Percentiles rank a stretch among this genome's conserved stretches.
Evolutionary conservation across 2,329 filamentous ascomycete species (phyloP).

Genomic region (Cercospora zeae-maydis): DNA sequence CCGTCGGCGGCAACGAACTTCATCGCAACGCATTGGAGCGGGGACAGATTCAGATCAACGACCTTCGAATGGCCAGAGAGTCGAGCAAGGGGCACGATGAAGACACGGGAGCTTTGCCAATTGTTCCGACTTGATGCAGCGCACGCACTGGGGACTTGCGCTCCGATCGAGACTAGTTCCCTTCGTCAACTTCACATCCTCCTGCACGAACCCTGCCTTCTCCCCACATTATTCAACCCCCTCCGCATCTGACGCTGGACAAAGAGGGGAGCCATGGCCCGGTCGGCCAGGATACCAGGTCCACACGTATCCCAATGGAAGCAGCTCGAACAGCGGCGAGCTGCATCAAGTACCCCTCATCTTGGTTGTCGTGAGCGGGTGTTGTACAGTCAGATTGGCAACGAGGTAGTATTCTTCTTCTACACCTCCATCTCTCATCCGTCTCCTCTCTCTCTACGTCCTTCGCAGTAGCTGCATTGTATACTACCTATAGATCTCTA

Average conservation of each 20-base stretch:
- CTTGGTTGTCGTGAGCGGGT: neutral
- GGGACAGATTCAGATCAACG: neutral
- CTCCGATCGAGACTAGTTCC: neutral
- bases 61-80: neutral
- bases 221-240: slow-evolving; percentile 4
- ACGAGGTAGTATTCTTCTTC: neutral
- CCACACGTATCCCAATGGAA: neutral
- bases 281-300: slow-evolving; percentile 3
- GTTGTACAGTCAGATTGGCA: neutral
- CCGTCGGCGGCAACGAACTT: neutral
- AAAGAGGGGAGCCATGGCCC: slow-evolving; percentile 6
- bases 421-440: neutral
- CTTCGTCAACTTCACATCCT: slow-evolving; percentile 3
- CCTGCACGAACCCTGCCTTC: slow-evolving; percentile 4
- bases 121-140: neutral
- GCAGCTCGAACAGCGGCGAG: neutral
- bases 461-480: neutral
- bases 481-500: neutral
- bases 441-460: neutral
- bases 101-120: neutral
- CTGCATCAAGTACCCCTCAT: slow-evolving; percentile 4
- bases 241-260: neutral
- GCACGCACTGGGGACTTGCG: neutral
- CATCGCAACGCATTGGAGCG: neutral
- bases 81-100: neutral